Base-by-base conservation (phyloP, 805 yeast genomes). In the Ogataea pilisensis region DNA sequence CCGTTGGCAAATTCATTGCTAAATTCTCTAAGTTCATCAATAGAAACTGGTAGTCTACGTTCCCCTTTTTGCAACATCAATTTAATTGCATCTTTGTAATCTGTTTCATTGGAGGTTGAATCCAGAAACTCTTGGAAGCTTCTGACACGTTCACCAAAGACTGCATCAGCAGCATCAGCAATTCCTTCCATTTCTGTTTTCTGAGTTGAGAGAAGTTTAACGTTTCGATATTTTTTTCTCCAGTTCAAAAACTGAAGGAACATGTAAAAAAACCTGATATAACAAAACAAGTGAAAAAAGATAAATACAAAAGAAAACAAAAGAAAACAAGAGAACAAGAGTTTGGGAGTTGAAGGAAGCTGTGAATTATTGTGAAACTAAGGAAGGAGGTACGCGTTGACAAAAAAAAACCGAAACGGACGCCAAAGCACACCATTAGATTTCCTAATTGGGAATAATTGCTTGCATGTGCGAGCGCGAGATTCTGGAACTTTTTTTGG, bases 1-100 rank as follows among this genome's bases (percentile, higher is more conserved):
- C 98, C 95, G 2, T 62, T 60, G 85, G 97, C 93, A 49, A 81
- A 77, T 2, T 75, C 78, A 9, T 41, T 18, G 64, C 90, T 95
- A 57, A 85, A 90, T 37, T 82, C 90, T 51, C 97, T 74, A 16
- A 93, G 61, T 49, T 91, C 97, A 63, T 93, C 99, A 32, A 93
- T 69, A 13, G 89, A 79, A 2, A 91, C 82, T 2, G 73, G 68
- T 33, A 91, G 68, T 54, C 99, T 73, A 47, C 76, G 74, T 40
- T 73, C 72, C 35, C 81, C 82, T 52, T 77, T 76, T 47, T 72
- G 69, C 35, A 90, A 77, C 85, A 93, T 82, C 26, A 77, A 72
- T 49, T 81, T 77, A 49, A 93, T 83, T 37, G 74, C 75, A 38
- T 78, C 83, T 48, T 79, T 75, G 64, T 89, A 86, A 47, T 79